Conservation (phyloP, 345 rosid genomes). For the Rubroshorea leprosula region DNA sequence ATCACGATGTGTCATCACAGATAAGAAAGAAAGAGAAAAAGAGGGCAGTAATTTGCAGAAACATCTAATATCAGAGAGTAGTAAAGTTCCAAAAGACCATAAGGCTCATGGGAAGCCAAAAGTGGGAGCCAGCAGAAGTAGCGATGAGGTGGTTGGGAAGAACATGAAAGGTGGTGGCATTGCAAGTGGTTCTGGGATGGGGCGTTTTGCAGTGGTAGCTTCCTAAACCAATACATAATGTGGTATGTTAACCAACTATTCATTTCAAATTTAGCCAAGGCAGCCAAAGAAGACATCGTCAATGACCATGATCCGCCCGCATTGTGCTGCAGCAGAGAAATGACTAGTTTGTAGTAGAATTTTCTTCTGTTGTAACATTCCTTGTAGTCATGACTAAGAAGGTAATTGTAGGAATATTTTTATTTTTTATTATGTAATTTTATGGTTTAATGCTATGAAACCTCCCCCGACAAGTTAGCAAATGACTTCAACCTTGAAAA, state of each 20-base stretch:
- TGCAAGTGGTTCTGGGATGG: slow-evolving; percentile 26
- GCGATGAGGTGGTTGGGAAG: slow-evolving; percentile 31
- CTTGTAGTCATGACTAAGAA: slow-evolving; percentile 5
- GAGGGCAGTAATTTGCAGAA: slow-evolving; percentile 21
- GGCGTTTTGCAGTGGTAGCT: slow-evolving; percentile 34
- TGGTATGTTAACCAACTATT: background rate
- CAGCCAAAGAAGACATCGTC: background rate
- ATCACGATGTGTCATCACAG: slow-evolving; percentile 15
- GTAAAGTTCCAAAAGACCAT: slow-evolving; percentile 18
- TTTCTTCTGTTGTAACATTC: background rate
- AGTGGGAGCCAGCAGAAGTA: slow-evolving; percentile 24
- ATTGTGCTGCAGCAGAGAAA: slow-evolving; percentile 1
- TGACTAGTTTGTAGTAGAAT: background rate
- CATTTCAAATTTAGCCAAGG: slow-evolving; percentile 1
- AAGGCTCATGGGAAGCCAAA: slow-evolving; percentile 23
- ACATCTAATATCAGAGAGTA: slow-evolving; percentile 12
- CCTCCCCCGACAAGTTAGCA: no score
- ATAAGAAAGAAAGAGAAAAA: slow-evolving; percentile 26
- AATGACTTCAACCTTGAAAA: no score
- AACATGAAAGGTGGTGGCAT: slow-evolving; percentile 29
- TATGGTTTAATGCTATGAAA: no score
- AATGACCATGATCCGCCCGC: no score
- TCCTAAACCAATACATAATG: slow-evolving; percentile 24
- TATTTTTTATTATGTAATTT: no score
- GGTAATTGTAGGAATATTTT: no score